phyloP scores from a whole-genome alignment of 257 asterid species.

The Solanum corneliomulleri region DNA sequence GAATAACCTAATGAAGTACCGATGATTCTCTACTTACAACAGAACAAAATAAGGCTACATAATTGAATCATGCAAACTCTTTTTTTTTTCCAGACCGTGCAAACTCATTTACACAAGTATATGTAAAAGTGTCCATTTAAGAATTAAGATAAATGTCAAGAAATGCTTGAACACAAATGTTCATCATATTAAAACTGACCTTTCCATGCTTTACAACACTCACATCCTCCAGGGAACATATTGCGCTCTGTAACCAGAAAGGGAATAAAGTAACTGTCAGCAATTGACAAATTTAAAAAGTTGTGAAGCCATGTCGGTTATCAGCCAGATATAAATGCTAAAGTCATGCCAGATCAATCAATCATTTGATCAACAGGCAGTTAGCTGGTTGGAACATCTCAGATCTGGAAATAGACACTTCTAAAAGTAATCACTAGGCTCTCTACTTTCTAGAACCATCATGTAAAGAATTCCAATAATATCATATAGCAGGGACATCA shows the following conservation, averaged over 20 bases:
- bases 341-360: background rate
- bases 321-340: background rate
- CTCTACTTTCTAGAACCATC: background rate
- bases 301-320: background rate
- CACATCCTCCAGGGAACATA: conserved; percentile 80
- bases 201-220: conserved; percentile 54
- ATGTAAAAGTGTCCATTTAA: background rate
- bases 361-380: background rate
- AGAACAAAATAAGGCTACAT: background rate
- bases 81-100: background rate
- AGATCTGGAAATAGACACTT: background rate
- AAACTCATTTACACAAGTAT: background rate
- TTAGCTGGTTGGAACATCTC: background rate
- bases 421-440: background rate
- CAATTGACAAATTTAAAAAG: background rate
- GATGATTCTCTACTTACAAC: background rate
- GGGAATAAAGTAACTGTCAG: background rate
- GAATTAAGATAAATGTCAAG: background rate
- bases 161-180: background rate
- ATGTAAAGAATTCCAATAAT: background rate
- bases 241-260: conserved; percentile 69
- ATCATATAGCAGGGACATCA: background rate
- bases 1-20: background rate
- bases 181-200: conserved; percentile 34
- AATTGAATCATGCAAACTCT: background rate